Evolutionary conservation across 805 yeast genomes (phyloP), one percentile per base, ranked within the genome.

Genomic region (Candida suzukii): DNA sequence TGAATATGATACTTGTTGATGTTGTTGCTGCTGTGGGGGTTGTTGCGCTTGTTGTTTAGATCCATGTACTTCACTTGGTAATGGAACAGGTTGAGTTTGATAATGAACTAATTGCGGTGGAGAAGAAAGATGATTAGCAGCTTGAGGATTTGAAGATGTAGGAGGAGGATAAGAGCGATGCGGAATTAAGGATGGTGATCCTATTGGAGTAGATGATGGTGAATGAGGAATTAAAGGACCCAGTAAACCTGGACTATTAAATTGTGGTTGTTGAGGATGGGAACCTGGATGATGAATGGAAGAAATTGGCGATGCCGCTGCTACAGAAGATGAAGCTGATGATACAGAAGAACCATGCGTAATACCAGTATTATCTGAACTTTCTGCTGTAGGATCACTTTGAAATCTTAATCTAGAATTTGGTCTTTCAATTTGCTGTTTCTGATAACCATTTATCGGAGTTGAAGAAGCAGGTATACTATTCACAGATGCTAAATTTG

Each of bases 11-110:
- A 6, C 17, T 16, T 17, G 20, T n/a, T 30, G 33, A 12, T 40
- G 43, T n/a, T 29, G 20, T 14, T 39, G 41, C 13, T 32, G 38
- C 16, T 32, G 42, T 2, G 35, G 34, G 11, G 21, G 39, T 5
- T 22, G 39, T 25, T 36, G 31, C 3, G 11, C 30, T 19, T 36
- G 19, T 16, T 38, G 35, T 5, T n/a, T n/a, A n/a, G n/a, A n/a
- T n/a, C n/a, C n/a, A n/a, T n/a, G 21, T 30, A 30, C 24, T 17
- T 32, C 3, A 33, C 3, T 27, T 32, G 41, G 26, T 13, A 24
- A 8, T 17, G 35, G 13, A 19, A 31, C 19, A 25, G 38, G 39
- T 14, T 18, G 34, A 4, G 31, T 21, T 13, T 39, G 37, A 20
- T 30, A 28, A 22, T 36, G 29, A 17, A 26, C 11, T 11, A 30